These are phyloP conservation scores for Blastocystis sp. DNA, from an alignment of 352 stramenopile genomes.

Conservation along the genomic window DNA sequence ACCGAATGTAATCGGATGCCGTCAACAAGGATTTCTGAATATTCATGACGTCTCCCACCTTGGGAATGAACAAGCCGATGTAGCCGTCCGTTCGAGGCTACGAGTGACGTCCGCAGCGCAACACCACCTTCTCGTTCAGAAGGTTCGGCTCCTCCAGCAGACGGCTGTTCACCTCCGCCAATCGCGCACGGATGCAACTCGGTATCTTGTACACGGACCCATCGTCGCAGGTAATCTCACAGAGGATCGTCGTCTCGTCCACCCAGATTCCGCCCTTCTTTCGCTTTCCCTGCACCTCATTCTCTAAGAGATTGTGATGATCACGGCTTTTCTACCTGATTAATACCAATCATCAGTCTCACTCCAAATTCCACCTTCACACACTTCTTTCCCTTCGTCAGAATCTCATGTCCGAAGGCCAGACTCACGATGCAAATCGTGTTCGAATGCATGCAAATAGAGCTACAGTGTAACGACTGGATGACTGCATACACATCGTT, in stretches of 20 bases:
- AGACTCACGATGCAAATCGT: slow-evolving; percentile 67
- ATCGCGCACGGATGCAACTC: slow-evolving; percentile 53
- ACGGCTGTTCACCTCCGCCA: slow-evolving; percentile 57
- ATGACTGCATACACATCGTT: slow-evolving; percentile 39
- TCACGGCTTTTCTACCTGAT: slow-evolving; percentile 51
- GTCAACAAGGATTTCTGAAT: slow-evolving; percentile 70
- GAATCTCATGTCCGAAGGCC: slow-evolving; percentile 62
- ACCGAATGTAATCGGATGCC: slow-evolving; percentile 60
- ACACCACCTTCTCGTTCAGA: slow-evolving; percentile 44
- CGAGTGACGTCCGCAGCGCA: background rate
- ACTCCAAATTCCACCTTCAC: slow-evolving; percentile 62
- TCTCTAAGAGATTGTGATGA: slow-evolving; percentile 25
- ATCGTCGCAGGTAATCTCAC: slow-evolving; percentile 64
- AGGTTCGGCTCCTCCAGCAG: slow-evolving; percentile 61
- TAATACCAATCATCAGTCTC: background rate
- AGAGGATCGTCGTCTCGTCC: slow-evolving; percentile 58
- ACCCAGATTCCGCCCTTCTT: slow-evolving; percentile 70
- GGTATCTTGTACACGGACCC: slow-evolving; percentile 53
- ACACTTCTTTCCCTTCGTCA: slow-evolving; percentile 47
- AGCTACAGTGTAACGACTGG: background rate
- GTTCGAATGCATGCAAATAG: slow-evolving; percentile 67
- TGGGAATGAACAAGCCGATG: slow-evolving; percentile 65
- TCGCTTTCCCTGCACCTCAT: slow-evolving; percentile 58
- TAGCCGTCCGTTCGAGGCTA: slow-evolving; percentile 65
- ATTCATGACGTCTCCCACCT: slow-evolving; percentile 65